Base-by-base conservation (phyloP, 2,329 filamentous ascomycete genomes). In the Cladosporium sp. region DNA sequence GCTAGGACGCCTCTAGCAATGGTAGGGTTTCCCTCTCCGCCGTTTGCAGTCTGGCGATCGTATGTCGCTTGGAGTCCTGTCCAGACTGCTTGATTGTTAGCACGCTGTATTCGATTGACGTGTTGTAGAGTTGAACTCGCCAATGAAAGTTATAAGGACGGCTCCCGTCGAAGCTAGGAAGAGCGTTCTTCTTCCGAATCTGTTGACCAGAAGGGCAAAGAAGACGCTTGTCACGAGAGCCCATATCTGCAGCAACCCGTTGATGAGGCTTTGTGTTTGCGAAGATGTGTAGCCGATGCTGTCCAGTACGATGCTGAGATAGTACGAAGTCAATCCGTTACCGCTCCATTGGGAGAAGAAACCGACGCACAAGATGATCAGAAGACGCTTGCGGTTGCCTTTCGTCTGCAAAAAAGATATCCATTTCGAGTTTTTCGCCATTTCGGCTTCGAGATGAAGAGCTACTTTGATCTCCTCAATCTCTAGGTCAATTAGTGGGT, bases 381-480 rank as follows among this genome's bases (percentile, higher is more conserved):
- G 19, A 12, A 52, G 17, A 15, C 50, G 50, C 9, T 39, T 37
- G 17, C 30, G 50, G 17, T 52, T 52, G 12, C 50, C 50, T 15
- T 20, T 37, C 19, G 50, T 39, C 50, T 38, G n/a, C n/a, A 37
- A 20, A 3, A 52, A 39, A 3, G 17, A 25, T 22, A 38, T 20
- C 49, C 49, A 51, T 22, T 17, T 43, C 40, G n/a, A 22, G 30
- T 25, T 14, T 20, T 51, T 51, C 30, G 49, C 30, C 7, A 34
- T 28, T 25, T 50, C 47, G 8, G 34, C 34, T n/a, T 50, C 47
- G 20, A 50, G 17, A 36, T 36, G 37, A 39, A 61, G 54, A 11
- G 58, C 57, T 15, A 58, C 58, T 19, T 58, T 45, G 38, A 62
- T 58, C 40, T 62, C 60, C 25, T 42, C 52, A 14, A 62, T 52